phyloP scores from a whole-genome alignment of 1,284 basidiomycete species.

The Austroboletus novae-zelandiae region DNA sequence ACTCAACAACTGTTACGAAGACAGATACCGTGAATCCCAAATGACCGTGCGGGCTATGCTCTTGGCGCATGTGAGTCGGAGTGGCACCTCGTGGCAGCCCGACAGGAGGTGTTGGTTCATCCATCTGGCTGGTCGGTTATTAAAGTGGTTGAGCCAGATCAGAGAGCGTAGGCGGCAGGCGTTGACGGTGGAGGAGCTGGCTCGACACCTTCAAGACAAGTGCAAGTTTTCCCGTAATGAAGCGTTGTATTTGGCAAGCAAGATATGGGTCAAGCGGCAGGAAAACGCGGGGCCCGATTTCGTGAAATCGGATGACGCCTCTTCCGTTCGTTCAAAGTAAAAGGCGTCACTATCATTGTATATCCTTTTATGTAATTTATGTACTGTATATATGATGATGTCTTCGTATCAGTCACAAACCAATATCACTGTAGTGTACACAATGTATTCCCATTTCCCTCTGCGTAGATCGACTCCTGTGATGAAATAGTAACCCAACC shows the following conservation, averaged over 20 bases:
- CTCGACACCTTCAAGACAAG: constrained; percentile 10
- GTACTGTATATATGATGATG: too few species aligned
- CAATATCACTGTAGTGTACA: constrained; percentile 2
- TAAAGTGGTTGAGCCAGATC: constrained; percentile 17
- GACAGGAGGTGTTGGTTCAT: constrained; percentile 21
- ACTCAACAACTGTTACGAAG: constrained; percentile 7
- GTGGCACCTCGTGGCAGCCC: constrained; percentile 17
- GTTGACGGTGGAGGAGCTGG: constrained; percentile 18
- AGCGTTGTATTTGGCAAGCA: constrained; percentile 13
- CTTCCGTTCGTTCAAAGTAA: constrained; percentile 14
- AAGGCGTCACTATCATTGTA: constrained; percentile 5
- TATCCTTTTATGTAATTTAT: not conserved
- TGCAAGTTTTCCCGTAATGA: constrained; percentile 16
- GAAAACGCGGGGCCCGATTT: constrained; percentile 19
- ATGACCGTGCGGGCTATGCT: constrained; percentile 18
- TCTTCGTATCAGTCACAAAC: not conserved
- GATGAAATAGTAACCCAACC: constrained; percentile 3
- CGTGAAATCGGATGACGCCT: constrained; percentile 22
- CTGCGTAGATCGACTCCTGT: constrained; percentile 2
- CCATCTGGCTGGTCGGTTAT: constrained; percentile 20
- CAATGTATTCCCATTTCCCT: not conserved
- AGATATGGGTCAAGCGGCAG: constrained; percentile 18
- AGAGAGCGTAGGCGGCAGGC: constrained; percentile 5
- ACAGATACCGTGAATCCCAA: constrained; percentile 16
- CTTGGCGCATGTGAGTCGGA: constrained; percentile 10